Evolutionary conservation across 1,284 basidiomycete genomes (phyloP).

Genomic region (Apiotrichum sp.): DNA sequence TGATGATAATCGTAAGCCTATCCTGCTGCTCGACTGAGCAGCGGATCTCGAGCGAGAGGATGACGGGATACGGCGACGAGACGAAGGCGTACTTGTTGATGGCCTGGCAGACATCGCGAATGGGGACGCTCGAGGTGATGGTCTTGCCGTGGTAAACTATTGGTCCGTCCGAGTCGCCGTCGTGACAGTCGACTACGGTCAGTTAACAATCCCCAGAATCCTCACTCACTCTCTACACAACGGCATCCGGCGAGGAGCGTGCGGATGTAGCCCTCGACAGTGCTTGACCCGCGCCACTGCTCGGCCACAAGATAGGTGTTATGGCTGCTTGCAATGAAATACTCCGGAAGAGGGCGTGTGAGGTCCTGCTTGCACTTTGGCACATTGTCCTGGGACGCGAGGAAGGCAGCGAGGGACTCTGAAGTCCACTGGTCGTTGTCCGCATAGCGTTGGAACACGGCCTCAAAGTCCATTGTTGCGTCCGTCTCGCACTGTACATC

Average conservation of each 20-base stretch:
- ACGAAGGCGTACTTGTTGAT: slow-evolving; percentile 91
- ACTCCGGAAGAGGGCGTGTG: slow-evolving; percentile 76
- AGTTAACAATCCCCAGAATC: background rate
- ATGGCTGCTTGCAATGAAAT: slow-evolving; percentile 89
- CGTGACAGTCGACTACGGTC: slow-evolving; percentile 81
- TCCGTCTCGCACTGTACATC: slow-evolving; percentile 59
- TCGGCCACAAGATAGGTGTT: slow-evolving; percentile 96
- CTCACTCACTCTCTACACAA: slow-evolving; percentile 76
- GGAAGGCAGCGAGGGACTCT: slow-evolving; percentile 60
- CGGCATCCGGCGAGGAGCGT: slow-evolving; percentile 85
- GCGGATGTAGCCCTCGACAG: slow-evolving; percentile 91
- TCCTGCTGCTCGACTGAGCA: slow-evolving; percentile 79
- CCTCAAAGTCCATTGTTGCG: slow-evolving; percentile 16
- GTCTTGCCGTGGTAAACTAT: slow-evolving; percentile 88
- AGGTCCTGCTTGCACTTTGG: slow-evolving; percentile 57
- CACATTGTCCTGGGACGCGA: slow-evolving; percentile 64
- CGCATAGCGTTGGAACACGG: slow-evolving; percentile 6
- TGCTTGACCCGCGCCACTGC: slow-evolving; percentile 87
- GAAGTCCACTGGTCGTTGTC: slow-evolving; percentile 21
- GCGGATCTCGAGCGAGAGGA: slow-evolving; percentile 92
- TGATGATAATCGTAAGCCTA: slow-evolving; percentile 70
- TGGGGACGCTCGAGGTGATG: slow-evolving; percentile 75
- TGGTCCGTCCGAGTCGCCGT: slow-evolving; percentile 72
- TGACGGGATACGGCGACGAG: slow-evolving; percentile 85
- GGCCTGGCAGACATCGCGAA: slow-evolving; percentile 77